Evolutionary conservation across 768 basidiomycete species (phyloP), one percentile per base, ranked within the genome.

Genomic region (Inosperma sp.): DNA sequence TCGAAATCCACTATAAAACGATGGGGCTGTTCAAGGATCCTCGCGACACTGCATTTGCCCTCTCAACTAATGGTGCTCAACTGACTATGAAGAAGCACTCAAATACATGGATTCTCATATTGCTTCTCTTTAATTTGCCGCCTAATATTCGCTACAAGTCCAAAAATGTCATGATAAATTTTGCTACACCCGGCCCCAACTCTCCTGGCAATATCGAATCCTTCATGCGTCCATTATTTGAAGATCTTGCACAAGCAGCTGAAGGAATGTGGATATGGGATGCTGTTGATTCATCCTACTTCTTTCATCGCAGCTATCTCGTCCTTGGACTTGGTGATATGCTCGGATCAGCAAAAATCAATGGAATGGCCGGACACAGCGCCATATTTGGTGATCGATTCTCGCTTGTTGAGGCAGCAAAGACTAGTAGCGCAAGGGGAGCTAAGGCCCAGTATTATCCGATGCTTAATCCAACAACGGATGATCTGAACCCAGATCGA

Each of bases 181-280:
- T 63, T 53, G 54, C 62, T 10, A 63, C 54, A 23, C 65, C 62
- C 25, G 65, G 63, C 4, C 64, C 64, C 16, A 55, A 63, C 16
- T 40, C 63, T 9, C 63, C 65, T 29, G 60, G 60, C 42, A 52
- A 63, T 56, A 48, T 66, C 22, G 62, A 64, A 37, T 59, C 62
- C 4, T 66, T 58, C 44, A 49, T 60, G n/a, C 29, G 49, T 8
- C 56, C 56, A 33, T 31, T 66, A 30, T 64, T 67, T 53, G 53
- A 62, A 42, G 65, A 68, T 33, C 53, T 68, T 42, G 60, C 64
- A 14, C 14, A 29, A 34, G 54, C 56, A 33, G 52, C 51, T 54
- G 60, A 61, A 53, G 67, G 67, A 12, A 49, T 67, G 2, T 68
- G 67, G 67, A 64, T 63, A 1, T 68, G 64, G 62, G 65, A 66